Evolutionary conservation across 352 stramenopile species (phyloP), one percentile per base, ranked within the genome.

Genomic region (Phytophthora sp.): DNA sequence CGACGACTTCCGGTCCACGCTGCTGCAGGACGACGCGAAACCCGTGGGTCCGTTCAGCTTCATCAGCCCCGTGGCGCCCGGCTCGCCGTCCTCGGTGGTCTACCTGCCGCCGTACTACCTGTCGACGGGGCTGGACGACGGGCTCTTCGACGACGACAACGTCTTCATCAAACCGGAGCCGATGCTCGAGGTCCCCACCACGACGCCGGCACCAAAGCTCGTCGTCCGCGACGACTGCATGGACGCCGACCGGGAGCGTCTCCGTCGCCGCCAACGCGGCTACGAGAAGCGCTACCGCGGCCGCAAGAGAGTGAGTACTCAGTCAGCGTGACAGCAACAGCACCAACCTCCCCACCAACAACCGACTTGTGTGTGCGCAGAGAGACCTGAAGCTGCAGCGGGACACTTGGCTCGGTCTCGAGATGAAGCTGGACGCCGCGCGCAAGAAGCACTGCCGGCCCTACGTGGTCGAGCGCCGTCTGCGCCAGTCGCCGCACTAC

Each of bases 251-350:
- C 70, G 63, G 28, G 73, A 82, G 23, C 65, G 60, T 11, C 66
- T 79, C 34, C 66, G 74, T 23, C 44, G 53, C 11, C 74, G 74
- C 17, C 74, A 82, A 54, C 62, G 74, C 13, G 43, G 53, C 15
- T 82, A 82, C 54, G 74, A 82, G 49, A 77, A 79, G 44, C 53
- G 59, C 15, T 82, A 82, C 51, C 70, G 74, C 13, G 38, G 53
- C 30, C 77, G 71, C 55, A 76, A 75, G 43, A 67, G 61, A 54
- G 73, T 87, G 59, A 61, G 77, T 79, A 54, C 35, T 32, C 12
- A 37, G 42, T 45, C 39, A 26, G 12, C 0, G 8, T 28, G 44
- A 30, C 26, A 42, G 20, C 23, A 37, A 13, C 39, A 23, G 24
- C 50, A 32, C 8, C 55, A 59, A 59, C 21, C 28, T 15, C 52